A percentile compares a stretch with the other conserved stretches of the same genome.
Conservation (phyloP, 805 yeast species). For the Ogataea parapolymorpha region DNA sequence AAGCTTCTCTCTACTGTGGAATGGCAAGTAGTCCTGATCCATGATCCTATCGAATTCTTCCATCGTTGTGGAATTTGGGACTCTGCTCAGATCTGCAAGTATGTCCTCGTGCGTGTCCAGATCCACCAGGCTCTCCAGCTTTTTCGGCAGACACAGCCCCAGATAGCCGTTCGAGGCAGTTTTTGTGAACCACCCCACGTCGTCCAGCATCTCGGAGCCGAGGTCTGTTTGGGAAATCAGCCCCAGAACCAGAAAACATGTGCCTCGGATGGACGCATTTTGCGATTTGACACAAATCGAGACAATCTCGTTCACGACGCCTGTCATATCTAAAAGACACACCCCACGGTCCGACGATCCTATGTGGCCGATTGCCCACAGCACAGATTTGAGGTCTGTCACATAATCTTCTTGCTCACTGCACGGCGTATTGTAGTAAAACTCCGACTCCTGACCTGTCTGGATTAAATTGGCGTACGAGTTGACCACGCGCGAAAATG, state of each 20-base stretch:
- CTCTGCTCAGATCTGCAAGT: conserved; percentile 4
- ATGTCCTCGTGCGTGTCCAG: conserved; percentile 6
- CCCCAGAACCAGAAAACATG: conserved; percentile 77
- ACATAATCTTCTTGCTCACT: conserved; percentile 35
- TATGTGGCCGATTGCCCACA: conserved; percentile 87
- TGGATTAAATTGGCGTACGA: conserved; percentile 18
- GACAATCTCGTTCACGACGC: conserved; percentile 52
- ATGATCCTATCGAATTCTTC: conserved; percentile 22
- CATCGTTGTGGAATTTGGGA: conserved; percentile 10
- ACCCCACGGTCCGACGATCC: conserved; percentile 73
- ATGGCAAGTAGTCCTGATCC: conserved; percentile 30
- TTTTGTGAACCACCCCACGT: conserved; percentile 66
- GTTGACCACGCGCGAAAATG: conserved; percentile 21
- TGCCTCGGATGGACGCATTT: conserved; percentile 64
- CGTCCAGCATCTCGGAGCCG: conserved; percentile 84
- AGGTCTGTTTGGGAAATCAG: conserved; percentile 66
- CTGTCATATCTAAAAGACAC: conserved; percentile 45
- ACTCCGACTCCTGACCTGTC: conserved; percentile 19
- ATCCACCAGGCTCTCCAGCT: neutral
- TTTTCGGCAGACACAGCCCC: conserved; percentile 27
- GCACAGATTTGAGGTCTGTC: conserved; percentile 59
- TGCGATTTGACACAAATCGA: conserved; percentile 44
- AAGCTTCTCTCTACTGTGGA: conserved; percentile 9
- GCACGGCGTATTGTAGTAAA: conserved; percentile 17
- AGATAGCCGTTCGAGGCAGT: conserved; percentile 39